A percentile compares a stretch with the other conserved stretches of the same genome.
Conservation (phyloP, 2,329 filamentous ascomycete genomes). For the Fusarium palustre region DNA sequence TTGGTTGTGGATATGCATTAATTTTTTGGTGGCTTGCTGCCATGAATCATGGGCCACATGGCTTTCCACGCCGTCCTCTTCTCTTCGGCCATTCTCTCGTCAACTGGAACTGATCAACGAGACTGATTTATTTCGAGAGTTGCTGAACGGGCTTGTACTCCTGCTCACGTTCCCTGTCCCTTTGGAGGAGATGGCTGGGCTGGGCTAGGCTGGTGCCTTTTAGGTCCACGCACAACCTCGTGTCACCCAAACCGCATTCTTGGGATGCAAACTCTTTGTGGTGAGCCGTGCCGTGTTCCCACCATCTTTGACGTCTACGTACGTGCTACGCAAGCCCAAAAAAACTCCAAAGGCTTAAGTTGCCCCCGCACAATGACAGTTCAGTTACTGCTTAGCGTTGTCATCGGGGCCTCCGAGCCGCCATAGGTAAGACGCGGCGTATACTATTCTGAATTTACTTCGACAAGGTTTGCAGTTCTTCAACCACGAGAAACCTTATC, state of each 20-base stretch:
- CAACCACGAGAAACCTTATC: conserved; percentile 35
- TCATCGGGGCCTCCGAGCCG: conserved; percentile 32
- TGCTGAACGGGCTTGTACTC: background rate
- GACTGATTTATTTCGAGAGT: background rate
- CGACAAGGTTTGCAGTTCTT: conserved; percentile 33
- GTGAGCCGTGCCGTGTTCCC: conserved; percentile 21
- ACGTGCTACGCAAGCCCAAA: conserved; percentile 22
- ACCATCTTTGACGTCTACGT: conserved; percentile 24
- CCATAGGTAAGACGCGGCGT: conserved; percentile 25
- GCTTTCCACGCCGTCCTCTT: conserved; percentile 1
- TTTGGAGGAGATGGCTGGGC: background rate
- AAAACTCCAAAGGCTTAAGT: conserved; percentile 10
- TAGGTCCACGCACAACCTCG: conserved; percentile 15
- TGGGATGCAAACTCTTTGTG: conserved; percentile 32
- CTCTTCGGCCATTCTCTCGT: conserved; percentile 1
- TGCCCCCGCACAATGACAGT: conserved; percentile 26
- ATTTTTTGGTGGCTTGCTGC: conserved; percentile 28
- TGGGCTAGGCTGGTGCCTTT: conserved; percentile 1
- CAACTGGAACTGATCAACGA: background rate
- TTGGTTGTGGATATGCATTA: conserved; percentile 1
- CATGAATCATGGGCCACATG: conserved; percentile 36
- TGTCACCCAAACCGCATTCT: conserved; percentile 36
- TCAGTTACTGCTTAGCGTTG: conserved; percentile 13
- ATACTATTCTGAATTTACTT: conserved; percentile 14
- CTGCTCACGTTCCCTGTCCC: conserved; percentile 20